Base-by-base conservation (phyloP, 768 basidiomycete genomes). In the Lactarius pseudohatsudake region DNA sequence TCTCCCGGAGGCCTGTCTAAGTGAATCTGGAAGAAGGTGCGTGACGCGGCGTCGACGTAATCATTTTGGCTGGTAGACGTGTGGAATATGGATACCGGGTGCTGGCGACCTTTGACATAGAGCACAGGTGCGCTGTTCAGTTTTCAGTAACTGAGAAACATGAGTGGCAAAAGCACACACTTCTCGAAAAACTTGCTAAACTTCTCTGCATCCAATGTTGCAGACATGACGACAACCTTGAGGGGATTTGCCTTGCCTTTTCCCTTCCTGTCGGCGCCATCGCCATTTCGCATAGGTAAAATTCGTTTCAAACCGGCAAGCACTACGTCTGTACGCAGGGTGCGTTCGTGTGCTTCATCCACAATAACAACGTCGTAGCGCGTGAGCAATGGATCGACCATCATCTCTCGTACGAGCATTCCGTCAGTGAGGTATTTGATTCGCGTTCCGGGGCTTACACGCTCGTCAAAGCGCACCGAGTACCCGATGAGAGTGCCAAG, bases 381-480 rank as follows among this genome's bases (percentile, higher is more conserved):
- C 61, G 86, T 86, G 56, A 98, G 81, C 38, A 89, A 75, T 18
- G 86, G 81, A 74, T 96, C 94, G 53, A 84, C 85, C 67, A 96
- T 82, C 59, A 96, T 84, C 81, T 99, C 97, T 53, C 95, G 86
- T 53, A 96, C 89, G 70, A 98, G 88, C 92, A 98, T 98, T 69
- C 97, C 97, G 72, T 99, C 97, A 63, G 96, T 98, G 77, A 97
- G 83, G 74, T 94, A 99, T 78, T 98, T 98, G 77, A 98, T 91
- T 57, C 88, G 85, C 4, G 97, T 99, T 2, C 85, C 79, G 0
- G 83, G 74, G 11, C 86, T 81, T 15, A 83, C 84, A 22, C 84
- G 79, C 73, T 98, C 96, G 75, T 98, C 94, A 76, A 99, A 99
- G 16, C 97, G 91, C 45, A 99, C 94, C 1, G 94, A 87, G 76